Conservation (phyloP, 345 rosid genomes). For the Sisymbrium altissimum region DNA sequence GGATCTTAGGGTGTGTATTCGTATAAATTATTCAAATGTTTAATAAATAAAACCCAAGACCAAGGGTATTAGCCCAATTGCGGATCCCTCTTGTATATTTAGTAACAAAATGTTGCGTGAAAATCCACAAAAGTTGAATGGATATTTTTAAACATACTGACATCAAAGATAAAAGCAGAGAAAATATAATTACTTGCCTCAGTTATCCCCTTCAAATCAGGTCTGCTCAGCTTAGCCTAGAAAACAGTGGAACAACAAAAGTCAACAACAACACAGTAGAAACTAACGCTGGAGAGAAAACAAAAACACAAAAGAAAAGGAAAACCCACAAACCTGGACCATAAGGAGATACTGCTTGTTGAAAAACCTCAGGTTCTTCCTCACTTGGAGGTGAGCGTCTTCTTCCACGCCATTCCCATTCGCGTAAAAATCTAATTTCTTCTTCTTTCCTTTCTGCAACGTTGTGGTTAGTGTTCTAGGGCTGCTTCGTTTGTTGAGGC, state of each 20-base stretch:
- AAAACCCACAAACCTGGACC: slow-evolving; percentile 56
- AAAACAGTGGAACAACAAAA: not conserved
- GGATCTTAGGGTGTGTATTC: no score
- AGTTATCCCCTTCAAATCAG: slow-evolving; percentile 79
- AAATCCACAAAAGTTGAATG: not conserved
- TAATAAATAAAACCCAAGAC: no score
- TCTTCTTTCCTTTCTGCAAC: slow-evolving; percentile 17
- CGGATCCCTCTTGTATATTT: not conserved
- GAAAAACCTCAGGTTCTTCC: slow-evolving; percentile 64
- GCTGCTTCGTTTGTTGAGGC: not conserved
- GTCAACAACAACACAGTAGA: not conserved
- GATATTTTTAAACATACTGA: not conserved
- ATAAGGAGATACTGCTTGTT: slow-evolving; percentile 79
- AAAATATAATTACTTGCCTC: slow-evolving; percentile 50
- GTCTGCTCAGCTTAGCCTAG: slow-evolving; percentile 49
- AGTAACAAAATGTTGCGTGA: not conserved
- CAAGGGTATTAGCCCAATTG: no score
- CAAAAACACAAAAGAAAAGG: not conserved
- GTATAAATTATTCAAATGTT: no score
- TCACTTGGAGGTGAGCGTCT: slow-evolving; percentile 58
- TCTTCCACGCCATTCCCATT: slow-evolving; percentile 22
- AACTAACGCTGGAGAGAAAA: not conserved
- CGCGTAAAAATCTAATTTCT: not conserved
- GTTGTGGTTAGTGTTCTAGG: not conserved
- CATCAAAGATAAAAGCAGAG: not conserved